Base-by-base conservation (phyloP, 83 land plant species). In the Thuja plicata region DNA sequence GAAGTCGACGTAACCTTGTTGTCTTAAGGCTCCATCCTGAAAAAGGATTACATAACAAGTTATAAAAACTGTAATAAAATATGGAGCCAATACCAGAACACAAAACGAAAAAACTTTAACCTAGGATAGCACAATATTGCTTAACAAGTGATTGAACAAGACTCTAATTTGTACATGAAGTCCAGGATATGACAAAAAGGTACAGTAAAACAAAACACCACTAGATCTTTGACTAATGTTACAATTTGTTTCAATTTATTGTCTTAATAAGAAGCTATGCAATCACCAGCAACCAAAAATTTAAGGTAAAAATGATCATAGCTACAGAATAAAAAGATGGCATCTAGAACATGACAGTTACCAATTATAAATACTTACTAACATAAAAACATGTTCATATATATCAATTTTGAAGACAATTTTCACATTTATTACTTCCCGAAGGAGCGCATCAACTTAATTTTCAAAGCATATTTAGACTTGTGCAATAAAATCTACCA, bases 11-110 rank as follows among this genome's bases (percentile, higher is more conserved):
- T 79, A 94, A 88, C 84, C 97, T 88, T 79, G 93, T 87, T n/a
- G 93, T 73, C 88, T 92, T 93, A 54, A 94, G 80, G 77, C 91
- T 95, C 99, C 99, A 98, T 35, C 96, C 99, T 98, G 93, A 73
- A 83, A 92, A 37, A 27, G n/a, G 46, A 79, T 81, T 35, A 34
- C 48, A 88, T 3, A 55, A 34, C 55, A 88, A 88, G 15, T 41
- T 45, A 5, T 7, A 8, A 66, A 66, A 66, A 66, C 24, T 77
- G 13, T 16, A 54, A 15, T 46, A 50, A 11, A n/a, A 21, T 5
- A 48, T 48, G 11, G 43, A 41, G 50, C 34, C 41, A 34, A 19
- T 27, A 86, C 27, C 80, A 54, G 34, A 30, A 41, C 66, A 74
- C 55, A 55, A 21, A 38, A 54, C 2, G 15, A 17, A 6, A 86